Evolutionary conservation across 768 basidiomycete species (phyloP).

Genomic region (Mrakia gelida): DNA sequence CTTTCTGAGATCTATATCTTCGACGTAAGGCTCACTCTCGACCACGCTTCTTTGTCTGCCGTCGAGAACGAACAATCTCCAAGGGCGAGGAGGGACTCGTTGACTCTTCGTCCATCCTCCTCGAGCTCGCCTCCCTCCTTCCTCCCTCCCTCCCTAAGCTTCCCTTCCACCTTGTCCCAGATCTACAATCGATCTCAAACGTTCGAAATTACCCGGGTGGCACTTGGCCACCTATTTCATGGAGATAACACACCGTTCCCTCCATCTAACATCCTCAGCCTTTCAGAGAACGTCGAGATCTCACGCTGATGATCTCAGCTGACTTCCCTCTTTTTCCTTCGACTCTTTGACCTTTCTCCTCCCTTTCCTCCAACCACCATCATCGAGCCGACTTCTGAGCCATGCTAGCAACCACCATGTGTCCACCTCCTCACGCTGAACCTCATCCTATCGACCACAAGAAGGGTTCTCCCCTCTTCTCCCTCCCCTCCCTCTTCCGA

Average conservation of each 20-base stretch:
- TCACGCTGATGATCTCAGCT: neutral
- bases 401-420: neutral
- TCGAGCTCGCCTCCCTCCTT: too few species aligned
- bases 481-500: neutral
- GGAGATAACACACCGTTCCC: neutral
- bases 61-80: too few species aligned
- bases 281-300: neutral
- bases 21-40: too few species aligned
- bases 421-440: neutral
- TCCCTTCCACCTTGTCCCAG: too few species aligned
- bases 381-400: neutral
- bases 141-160: neutral
- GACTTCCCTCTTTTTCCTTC: neutral
- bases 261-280: neutral
- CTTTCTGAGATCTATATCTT: too few species aligned
- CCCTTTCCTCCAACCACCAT: neutral
- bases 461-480: neutral
- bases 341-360: neutral
- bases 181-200: too few species aligned
- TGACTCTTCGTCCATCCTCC: too few species aligned
- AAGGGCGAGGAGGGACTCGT: too few species aligned
- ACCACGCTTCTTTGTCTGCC: too few species aligned
- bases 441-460: neutral
- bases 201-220: too few species aligned
- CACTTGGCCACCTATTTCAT: too few species aligned